Conservation (phyloP, 441 rosid species). For the Manihot esculenta region DNA sequence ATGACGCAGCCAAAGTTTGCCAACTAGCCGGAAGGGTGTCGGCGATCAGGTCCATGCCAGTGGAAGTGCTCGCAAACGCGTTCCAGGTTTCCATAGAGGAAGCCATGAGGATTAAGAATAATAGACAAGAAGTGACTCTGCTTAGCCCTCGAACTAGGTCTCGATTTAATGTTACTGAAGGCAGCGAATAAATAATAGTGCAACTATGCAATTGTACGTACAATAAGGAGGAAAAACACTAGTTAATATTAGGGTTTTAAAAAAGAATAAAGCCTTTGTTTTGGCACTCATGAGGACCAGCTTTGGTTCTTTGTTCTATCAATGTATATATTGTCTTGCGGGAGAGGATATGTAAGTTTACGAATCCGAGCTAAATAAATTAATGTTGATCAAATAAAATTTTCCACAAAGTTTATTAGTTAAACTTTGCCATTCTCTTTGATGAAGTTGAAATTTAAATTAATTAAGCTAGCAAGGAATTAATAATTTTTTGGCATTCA, state of each 20-base stretch:
- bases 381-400: constrained; percentile 22
- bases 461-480: background rate
- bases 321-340: constrained; percentile 6
- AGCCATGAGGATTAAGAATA: constrained; percentile 50
- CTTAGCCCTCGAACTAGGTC: constrained; percentile 24
- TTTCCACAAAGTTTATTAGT: no score
- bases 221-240: background rate
- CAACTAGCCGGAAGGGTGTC: constrained; percentile 55
- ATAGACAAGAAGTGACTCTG: constrained; percentile 40
- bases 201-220: background rate
- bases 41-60: constrained; percentile 42
- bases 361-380: constrained; percentile 17
- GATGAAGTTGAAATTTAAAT: no score
- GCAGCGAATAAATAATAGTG: background rate
- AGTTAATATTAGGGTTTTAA: background rate
- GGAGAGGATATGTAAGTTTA: constrained; percentile 18
- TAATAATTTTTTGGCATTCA: no score
- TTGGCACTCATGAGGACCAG: background rate
- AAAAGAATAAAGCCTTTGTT: background rate
- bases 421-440: no score
- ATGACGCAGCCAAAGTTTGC: constrained; percentile 44
- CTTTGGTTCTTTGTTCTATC: background rate
- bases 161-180: background rate
- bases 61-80: constrained; percentile 45
- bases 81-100: constrained; percentile 54